phyloP scores from a whole-genome alignment of 257 asterid genomes.

The Verbascum thapsus region DNA sequence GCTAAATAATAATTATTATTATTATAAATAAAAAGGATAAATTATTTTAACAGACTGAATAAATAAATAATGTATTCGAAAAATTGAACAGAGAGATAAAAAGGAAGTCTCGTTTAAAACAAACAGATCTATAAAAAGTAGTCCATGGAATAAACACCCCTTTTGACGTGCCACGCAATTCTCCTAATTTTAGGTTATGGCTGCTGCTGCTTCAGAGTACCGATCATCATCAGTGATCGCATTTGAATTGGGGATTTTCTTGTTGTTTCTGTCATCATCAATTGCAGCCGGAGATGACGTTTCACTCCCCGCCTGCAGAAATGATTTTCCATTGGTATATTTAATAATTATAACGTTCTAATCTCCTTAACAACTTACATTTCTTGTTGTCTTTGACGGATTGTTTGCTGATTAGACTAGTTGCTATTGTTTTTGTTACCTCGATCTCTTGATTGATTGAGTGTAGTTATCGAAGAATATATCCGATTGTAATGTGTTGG shows the following conservation, averaged over 20 bases:
- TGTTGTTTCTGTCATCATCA: conserved; percentile 40
- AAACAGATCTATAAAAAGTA: no score
- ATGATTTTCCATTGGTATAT: conserved; percentile 53
- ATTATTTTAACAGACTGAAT: no score
- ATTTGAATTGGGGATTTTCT: conserved; percentile 33
- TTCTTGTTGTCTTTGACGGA: not conserved
- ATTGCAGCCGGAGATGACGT: conserved; percentile 8
- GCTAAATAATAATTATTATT: no score
- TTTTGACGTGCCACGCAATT: no score
- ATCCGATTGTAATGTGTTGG: conserved; percentile 21
- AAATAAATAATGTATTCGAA: no score
- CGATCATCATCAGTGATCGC: conserved; percentile 28
- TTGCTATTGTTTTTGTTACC: not conserved
- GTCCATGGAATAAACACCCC: no score
- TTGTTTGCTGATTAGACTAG: conserved; percentile 6
- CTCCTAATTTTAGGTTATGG: conserved; percentile 38
- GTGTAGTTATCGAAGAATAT: conserved; percentile 13
- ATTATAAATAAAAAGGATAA: no score
- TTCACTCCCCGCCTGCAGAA: conserved; percentile 41
- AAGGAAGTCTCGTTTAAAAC: no score
- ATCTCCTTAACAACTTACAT: not conserved
- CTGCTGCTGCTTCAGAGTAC: conserved; percentile 37
- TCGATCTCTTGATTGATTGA: not conserved
- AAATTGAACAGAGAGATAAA: no score
- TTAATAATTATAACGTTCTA: not conserved